Evolutionary conservation across 371 early-diverging fungal genomes (phyloP).

Genomic region (Rhizomucor miehei): DNA sequence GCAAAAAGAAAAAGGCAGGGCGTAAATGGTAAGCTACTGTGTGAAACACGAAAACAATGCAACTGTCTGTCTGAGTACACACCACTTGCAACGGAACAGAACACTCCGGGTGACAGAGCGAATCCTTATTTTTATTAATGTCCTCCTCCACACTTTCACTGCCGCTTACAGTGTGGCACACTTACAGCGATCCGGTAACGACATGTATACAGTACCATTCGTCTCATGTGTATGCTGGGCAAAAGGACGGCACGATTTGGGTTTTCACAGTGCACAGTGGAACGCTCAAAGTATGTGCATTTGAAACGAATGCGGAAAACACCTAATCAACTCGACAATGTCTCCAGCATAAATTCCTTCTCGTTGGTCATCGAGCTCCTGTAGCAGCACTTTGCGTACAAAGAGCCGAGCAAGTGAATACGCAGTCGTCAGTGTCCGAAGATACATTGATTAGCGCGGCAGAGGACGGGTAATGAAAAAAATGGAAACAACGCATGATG

Average conservation of each 20-base stretch:
- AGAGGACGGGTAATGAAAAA: slow-evolving; percentile 58
- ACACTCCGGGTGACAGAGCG: no score
- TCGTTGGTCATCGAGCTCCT: slow-evolving; percentile 58
- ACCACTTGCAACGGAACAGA: no score
- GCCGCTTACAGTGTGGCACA: slow-evolving; percentile 46
- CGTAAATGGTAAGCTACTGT: no score
- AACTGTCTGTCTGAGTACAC: no score
- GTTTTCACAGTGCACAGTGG: slow-evolving; percentile 29
- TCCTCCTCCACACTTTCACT: slow-evolving; percentile 30
- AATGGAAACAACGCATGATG: neutral
- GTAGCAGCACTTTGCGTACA: slow-evolving; percentile 54
- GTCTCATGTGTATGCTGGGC: slow-evolving; percentile 52
- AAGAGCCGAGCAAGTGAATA: slow-evolving; percentile 46
- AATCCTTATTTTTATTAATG: neutral
- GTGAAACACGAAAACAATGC: no score
- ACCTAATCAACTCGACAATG: neutral
- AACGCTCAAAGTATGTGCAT: neutral
- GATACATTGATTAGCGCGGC: slow-evolving; percentile 64
- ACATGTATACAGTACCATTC: slow-evolving; percentile 30
- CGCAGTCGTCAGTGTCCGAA: slow-evolving; percentile 33
- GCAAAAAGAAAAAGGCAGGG: no score
- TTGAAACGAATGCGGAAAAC: neutral
- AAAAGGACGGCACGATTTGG: slow-evolving; percentile 63
- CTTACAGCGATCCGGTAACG: slow-evolving; percentile 36
- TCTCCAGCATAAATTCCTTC: slow-evolving; percentile 43